Evolutionary conservation across 1,139 yeast genomes (phyloP).

Genomic region (Saccharomyces hybrid): DNA sequence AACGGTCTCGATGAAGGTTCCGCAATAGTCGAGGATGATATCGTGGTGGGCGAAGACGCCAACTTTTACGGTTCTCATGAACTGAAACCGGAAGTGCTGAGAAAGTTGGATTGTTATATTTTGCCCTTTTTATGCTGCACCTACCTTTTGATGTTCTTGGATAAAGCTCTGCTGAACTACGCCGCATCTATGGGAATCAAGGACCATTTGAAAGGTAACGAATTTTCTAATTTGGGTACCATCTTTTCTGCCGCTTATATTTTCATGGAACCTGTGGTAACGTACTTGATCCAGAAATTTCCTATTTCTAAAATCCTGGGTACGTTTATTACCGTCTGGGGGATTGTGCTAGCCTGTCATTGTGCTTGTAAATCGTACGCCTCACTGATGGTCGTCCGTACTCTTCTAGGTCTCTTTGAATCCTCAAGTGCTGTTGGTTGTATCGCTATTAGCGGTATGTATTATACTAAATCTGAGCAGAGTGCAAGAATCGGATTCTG

Average conservation of each 20-base stretch:
- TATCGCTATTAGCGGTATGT: slow-evolving; percentile 48
- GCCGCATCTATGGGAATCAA: slow-evolving; percentile 48
- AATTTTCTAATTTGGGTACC: slow-evolving; percentile 51
- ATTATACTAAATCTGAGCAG: slow-evolving; percentile 47
- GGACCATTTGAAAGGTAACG: slow-evolving; percentile 34
- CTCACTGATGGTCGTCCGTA: slow-evolving; percentile 44
- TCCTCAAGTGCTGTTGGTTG: slow-evolving; percentile 52
- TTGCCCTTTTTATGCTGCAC: slow-evolving; percentile 42
- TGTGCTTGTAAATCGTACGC: slow-evolving; percentile 43
- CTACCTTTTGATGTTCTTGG: slow-evolving; percentile 43
- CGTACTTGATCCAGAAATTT: slow-evolving; percentile 42
- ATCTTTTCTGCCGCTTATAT: slow-evolving; percentile 48
- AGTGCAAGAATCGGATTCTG: slow-evolving; percentile 46
- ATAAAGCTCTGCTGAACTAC: slow-evolving; percentile 42
- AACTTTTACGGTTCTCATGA: slow-evolving; percentile 21
- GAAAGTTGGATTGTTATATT: slow-evolving; percentile 39
- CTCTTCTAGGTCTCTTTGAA: slow-evolving; percentile 50
- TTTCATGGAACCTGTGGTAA: slow-evolving; percentile 48
- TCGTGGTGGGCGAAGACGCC: slow-evolving; percentile 3
- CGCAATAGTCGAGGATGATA: slow-evolving; percentile 3
- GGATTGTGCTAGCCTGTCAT: slow-evolving; percentile 42
- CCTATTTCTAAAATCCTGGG: slow-evolving; percentile 50
- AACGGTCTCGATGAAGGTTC: slow-evolving; percentile 6
- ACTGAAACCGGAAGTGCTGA: slow-evolving; percentile 25
- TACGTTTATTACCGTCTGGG: slow-evolving; percentile 43